Evolutionary conservation across 2,329 filamentous ascomycete genomes (phyloP), one percentile per base, ranked within the genome.

Genomic region (Colletotrichum sansevieriae): DNA sequence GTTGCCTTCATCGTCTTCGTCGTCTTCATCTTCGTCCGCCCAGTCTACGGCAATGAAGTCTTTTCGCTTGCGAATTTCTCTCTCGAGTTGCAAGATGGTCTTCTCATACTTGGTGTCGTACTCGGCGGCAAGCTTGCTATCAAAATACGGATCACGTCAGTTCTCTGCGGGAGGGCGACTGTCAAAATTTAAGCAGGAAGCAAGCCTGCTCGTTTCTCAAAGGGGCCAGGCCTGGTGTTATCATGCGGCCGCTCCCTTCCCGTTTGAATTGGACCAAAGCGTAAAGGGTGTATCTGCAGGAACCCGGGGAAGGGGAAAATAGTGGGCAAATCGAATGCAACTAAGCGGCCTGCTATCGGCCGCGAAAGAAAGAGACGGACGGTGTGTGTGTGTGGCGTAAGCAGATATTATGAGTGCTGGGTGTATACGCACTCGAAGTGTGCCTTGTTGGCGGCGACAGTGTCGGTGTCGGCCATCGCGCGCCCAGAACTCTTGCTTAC

Each of bases 21-120:
- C 76, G 13, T 76, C 75, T 9, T 79, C 76, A 9, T 78, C 78
- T 4, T 82, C 83, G 18, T 78, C 77, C 51, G 79, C 77, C 80
- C 88, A 90, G 62, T 86, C 82, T 25, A 88, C 84, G 47, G 88
- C 89, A 65, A 93, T 86, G 81, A 91, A 92, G 60, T 85, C 82
- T 6, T 86, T 81, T 37, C 84, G 83, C 4, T 77, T 77, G 70
- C 83, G 82, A 13, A 92, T 82, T 72, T 87, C 83, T 8, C 83
- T 77, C 22, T 86, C 83, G n/a, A 93, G 79, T 72, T 83, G 82
- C 41, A 80, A 77, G 54, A 88, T 81, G 12, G 85, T 82, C 73
- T 85, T 85, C 58, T 83, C 81, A 72, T 88, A 88, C 66, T 84
- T 86, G 44, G 78, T 74, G 73, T 92, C 89, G 74, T 91, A 91